A percentile compares a stretch with the other conserved stretches of the same genome.
Conservation (phyloP, 78 protist species). For the Corallochytrium limacisporum region DNA sequence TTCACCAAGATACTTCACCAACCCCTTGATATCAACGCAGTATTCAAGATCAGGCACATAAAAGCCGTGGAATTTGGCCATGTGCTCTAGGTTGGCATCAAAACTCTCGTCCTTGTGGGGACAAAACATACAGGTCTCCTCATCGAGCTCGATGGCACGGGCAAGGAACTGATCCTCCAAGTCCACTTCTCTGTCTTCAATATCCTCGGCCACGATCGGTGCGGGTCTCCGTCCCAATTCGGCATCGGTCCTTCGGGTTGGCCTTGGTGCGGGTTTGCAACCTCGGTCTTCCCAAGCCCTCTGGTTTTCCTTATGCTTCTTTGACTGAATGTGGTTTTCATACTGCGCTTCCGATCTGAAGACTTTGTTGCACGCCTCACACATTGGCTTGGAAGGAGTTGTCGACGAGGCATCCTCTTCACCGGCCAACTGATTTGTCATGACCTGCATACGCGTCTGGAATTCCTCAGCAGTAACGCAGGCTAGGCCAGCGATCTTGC, state of each 20-base stretch:
- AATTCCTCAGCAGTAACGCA: constrained; percentile 40
- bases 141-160: constrained; percentile 30
- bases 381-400: not conserved
- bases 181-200: constrained; percentile 7
- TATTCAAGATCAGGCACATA: constrained; percentile 70
- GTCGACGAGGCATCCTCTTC: not conserved
- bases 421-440: not conserved
- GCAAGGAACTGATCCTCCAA: not conserved
- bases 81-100: constrained; percentile 46
- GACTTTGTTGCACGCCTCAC: constrained; percentile 4
- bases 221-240: not conserved
- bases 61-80: constrained; percentile 57
- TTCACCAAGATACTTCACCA: constrained; percentile 36
- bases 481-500: constrained; percentile 52
- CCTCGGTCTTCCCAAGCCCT: not conserved
- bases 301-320: constrained; percentile 48
- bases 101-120: not conserved
- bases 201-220: not conserved
- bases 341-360: constrained; percentile 7
- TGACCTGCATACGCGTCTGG: constrained; percentile 2
- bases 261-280: not conserved
- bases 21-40: constrained; percentile 48
- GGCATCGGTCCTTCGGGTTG: not conserved
- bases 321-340: constrained; percentile 39
- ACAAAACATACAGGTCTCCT: constrained; percentile 54